Evolutionary conservation across 2,329 filamentous ascomycete genomes (phyloP).

Genomic region (Anthostomella pinea): DNA sequence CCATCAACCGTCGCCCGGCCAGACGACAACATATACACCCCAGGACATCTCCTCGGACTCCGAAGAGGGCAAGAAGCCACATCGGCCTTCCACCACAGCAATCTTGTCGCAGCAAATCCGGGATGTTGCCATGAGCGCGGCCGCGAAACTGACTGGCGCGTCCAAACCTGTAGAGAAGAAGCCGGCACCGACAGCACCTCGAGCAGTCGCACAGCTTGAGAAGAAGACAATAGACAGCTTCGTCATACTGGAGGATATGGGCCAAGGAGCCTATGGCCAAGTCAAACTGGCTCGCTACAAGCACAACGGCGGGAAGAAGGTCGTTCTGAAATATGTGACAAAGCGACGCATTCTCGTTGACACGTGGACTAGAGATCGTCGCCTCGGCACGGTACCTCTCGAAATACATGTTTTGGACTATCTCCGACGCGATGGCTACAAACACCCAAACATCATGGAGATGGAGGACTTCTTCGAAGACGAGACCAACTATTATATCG

Average conservation of each 20-base stretch:
- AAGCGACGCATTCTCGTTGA: conserved; percentile 96
- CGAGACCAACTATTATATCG: conserved; percentile 94
- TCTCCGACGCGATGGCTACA: conserved; percentile 69
- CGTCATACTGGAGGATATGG: conserved; percentile 94
- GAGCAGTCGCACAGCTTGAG: conserved; percentile 37
- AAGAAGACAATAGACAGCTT: conserved; percentile 92
- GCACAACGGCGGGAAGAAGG: conserved; percentile 70
- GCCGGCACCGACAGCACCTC: conserved; percentile 30
- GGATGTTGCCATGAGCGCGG: conserved; percentile 53
- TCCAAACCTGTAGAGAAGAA: conserved; percentile 25
- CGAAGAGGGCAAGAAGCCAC: conserved; percentile 42
- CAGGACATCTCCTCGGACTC: conserved; percentile 55
- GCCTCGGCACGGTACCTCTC: conserved; percentile 88
- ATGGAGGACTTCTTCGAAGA: conserved; percentile 77
- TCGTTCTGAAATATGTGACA: conserved; percentile 96
- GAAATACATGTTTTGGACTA: conserved; percentile 98
- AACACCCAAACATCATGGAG: conserved; percentile 68
- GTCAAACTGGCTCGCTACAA: conserved; percentile 92
- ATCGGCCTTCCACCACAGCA: conserved; percentile 39
- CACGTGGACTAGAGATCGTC: conserved; percentile 94
- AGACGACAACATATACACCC: conserved; percentile 59
- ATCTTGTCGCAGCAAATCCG: conserved; percentile 55
- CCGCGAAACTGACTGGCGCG: conserved; percentile 48
- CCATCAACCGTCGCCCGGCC: conserved; percentile 75
- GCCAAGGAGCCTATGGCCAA: conserved; percentile 94